Evolutionary conservation across 2,329 filamentous ascomycete genomes (phyloP).

Genomic region (Harringtonia aguacate): DNA sequence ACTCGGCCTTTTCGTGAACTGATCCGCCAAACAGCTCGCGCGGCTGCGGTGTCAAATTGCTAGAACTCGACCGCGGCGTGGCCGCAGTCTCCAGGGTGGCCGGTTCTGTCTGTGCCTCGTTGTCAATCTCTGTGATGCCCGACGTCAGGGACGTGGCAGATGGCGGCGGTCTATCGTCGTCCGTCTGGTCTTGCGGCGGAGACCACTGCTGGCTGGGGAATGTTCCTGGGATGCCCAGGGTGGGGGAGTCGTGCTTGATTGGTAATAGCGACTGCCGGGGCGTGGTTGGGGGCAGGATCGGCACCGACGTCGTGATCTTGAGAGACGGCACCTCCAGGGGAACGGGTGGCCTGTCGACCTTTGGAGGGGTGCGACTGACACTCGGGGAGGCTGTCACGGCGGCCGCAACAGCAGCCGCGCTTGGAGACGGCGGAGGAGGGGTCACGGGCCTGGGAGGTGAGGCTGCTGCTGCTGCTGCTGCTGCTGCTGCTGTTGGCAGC

Average conservation of each 20-base stretch:
- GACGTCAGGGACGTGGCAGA: slow-evolving; percentile 51
- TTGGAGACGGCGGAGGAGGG: too few relatives aligned
- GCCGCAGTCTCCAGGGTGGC: slow-evolving; percentile 19
- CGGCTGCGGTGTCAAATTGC: background rate
- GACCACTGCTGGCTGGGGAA: slow-evolving; percentile 32
- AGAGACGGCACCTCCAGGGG: background rate
- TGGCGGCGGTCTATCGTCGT: slow-evolving; percentile 27
- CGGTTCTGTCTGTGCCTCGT: slow-evolving; percentile 55
- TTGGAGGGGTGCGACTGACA: too few relatives aligned
- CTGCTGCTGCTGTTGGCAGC: background rate
- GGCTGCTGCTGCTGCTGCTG: background rate
- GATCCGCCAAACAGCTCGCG: background rate
- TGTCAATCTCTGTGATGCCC: slow-evolving; percentile 61
- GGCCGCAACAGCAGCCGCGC: too few relatives aligned
- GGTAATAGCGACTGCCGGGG: slow-evolving; percentile 5
- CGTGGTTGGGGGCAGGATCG: slow-evolving; percentile 1
- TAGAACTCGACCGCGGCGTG: background rate
- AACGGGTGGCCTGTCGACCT: too few relatives aligned
- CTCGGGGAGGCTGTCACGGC: too few relatives aligned
- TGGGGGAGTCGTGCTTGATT: slow-evolving; percentile 47
- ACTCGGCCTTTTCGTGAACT: slow-evolving; percentile 7
- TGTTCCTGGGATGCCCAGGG: slow-evolving; percentile 54
- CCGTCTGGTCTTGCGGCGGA: slow-evolving; percentile 17
- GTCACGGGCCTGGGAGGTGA: background rate
- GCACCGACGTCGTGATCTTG: slow-evolving; percentile 5